These are phyloP conservation scores for Saturnispora bothae DNA, from an alignment of 805 yeast genomes.

Conservation along the genomic window DNA sequence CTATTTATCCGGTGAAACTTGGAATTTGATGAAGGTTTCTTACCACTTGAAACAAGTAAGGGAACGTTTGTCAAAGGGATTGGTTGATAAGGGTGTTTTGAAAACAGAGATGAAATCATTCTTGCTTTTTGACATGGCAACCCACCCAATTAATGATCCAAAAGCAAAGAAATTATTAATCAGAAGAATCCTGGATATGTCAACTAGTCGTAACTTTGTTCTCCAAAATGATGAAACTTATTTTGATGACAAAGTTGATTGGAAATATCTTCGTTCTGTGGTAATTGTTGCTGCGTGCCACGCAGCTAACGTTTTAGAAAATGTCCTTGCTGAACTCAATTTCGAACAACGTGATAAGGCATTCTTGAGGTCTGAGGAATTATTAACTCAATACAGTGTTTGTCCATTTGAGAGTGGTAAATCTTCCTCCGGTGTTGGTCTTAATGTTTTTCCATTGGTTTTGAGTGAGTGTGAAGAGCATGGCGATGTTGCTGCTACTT, in stretches of 20 bases:
- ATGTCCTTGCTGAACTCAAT: constrained; percentile 62
- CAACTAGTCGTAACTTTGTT: constrained; percentile 62
- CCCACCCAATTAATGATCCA: constrained; percentile 90
- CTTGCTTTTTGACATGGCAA: constrained; percentile 94
- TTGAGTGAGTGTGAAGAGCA: constrained; percentile 40
- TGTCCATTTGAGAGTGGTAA: constrained; percentile 56
- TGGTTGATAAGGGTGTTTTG: constrained; percentile 92
- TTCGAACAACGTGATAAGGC: constrained; percentile 90
- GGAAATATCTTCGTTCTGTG: constrained; percentile 65
- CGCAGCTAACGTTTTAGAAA: constrained; percentile 94
- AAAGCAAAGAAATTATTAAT: constrained; percentile 74
- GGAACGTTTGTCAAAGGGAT: constrained; percentile 90
- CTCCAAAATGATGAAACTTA: constrained; percentile 44
- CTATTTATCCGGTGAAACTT: constrained; percentile 86
- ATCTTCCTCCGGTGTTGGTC: constrained; percentile 56
- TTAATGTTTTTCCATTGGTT: constrained; percentile 48
- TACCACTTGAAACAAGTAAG: constrained; percentile 96
- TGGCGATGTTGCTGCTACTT: constrained; percentile 46
- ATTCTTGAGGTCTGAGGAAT: constrained; percentile 87
- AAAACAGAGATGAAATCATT: constrained; percentile 95
- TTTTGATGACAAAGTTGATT: constrained; percentile 60
- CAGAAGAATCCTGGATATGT: constrained; percentile 55
- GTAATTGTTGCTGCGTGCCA: constrained; percentile 80
- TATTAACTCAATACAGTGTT: constrained; percentile 70
- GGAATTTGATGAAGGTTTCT: constrained; percentile 90